These are phyloP conservation scores for Cladorrhinum sp. DNA, from an alignment of 2,329 filamentous ascomycete genomes.

Conservation along the genomic window DNA sequence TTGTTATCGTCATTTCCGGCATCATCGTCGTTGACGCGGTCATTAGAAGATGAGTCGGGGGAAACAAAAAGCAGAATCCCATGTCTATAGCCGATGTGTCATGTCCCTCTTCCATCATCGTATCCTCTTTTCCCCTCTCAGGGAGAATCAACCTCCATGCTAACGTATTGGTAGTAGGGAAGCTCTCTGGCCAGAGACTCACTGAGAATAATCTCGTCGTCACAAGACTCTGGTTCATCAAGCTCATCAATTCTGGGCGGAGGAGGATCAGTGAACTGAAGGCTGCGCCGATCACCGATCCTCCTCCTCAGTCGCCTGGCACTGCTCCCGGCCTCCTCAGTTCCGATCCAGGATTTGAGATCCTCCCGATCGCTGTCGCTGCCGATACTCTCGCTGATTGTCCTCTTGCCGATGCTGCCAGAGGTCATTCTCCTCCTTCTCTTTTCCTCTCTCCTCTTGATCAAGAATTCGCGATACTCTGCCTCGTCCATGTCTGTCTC, in stretches of 20 bases:
- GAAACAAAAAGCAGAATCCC: background rate
- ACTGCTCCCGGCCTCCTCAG: conserved; percentile 45
- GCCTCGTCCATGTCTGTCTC: conserved; percentile 40
- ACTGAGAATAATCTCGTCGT: conserved; percentile 41
- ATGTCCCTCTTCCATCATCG: too few species aligned
- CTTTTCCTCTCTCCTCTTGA: conserved; percentile 41
- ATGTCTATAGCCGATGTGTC: background rate
- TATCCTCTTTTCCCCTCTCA: conserved; percentile 9
- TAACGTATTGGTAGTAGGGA: conserved; percentile 51
- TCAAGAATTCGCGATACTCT: conserved; percentile 37
- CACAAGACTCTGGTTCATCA: conserved; percentile 50
- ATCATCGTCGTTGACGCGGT: conserved; percentile 9
- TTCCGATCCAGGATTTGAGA: conserved; percentile 36
- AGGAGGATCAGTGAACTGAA: conserved; percentile 50
- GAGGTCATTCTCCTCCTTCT: conserved; percentile 47
- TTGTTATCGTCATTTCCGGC: conserved; percentile 12
- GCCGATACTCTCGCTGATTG: conserved; percentile 48
- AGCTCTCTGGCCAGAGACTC: conserved; percentile 47
- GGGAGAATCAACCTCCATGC: conserved; percentile 49
- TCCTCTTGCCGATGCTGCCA: conserved; percentile 54
- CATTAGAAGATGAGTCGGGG: background rate
- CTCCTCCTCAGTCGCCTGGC: conserved; percentile 48
- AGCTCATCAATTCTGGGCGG: conserved; percentile 51
- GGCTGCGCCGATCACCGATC: conserved; percentile 43
- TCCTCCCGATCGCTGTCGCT: conserved; percentile 48